These are phyloP conservation scores for Cadophora malorum DNA, from an alignment of 2,329 filamentous ascomycete genomes.

Conservation along the genomic window DNA sequence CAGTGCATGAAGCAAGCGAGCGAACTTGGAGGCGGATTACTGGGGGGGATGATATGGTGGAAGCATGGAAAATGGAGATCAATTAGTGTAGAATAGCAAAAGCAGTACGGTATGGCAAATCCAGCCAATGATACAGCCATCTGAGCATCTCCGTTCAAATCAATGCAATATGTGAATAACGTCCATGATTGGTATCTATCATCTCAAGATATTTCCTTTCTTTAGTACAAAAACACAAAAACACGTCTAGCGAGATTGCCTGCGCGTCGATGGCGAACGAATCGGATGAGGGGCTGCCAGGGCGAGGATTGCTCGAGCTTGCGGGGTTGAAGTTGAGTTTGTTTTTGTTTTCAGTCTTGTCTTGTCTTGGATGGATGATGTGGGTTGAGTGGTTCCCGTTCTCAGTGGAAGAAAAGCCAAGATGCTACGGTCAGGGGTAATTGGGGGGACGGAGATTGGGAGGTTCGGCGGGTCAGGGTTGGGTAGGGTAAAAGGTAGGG, in stretches of 20 bases:
- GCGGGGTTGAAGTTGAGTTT: constrained; percentile 7
- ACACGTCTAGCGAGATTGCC: not conserved
- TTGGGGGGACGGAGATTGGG: constrained; percentile 3
- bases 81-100: not conserved
- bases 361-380: not conserved
- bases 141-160: too few relatives aligned
- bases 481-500: not conserved
- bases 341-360: not conserved
- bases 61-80: not conserved
- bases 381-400: not conserved
- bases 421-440: not conserved
- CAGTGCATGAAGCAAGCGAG: not conserved
- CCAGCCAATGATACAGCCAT: not conserved
- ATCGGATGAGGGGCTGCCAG: constrained; percentile 6
- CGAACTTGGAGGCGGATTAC: not conserved
- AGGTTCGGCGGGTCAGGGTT: not conserved
- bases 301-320: not conserved
- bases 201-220: not conserved
- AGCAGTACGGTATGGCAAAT: not conserved
- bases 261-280: not conserved
- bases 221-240: not conserved
- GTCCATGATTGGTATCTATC: not conserved
- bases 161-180: too few relatives aligned
- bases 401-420: not conserved
- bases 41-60: not conserved